phyloP scores from a whole-genome alignment of 495 filamentous ascomycete genomes.

The Penicillium soppii region DNA sequence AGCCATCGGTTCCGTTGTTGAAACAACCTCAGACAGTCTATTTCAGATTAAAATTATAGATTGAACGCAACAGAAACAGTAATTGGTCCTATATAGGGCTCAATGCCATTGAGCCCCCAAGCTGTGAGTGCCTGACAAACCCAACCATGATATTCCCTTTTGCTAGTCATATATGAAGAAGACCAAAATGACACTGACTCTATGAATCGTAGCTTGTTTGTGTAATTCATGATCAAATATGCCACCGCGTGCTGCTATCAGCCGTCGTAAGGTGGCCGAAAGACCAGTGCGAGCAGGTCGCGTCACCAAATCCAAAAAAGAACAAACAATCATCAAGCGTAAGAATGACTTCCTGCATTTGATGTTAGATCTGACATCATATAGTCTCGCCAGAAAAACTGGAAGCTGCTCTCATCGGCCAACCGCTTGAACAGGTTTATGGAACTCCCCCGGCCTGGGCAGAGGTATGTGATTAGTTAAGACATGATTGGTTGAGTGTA shows the following conservation, averaged over 20 bases:
- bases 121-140: no score
- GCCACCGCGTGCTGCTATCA: neutral
- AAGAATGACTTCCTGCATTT: no score
- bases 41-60: no score
- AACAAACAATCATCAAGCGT: neutral
- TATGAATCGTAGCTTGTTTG: no score
- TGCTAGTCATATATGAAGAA: no score
- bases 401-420: neutral
- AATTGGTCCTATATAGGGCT: no score
- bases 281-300: neutral
- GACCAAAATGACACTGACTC: no score
- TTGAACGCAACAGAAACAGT: no score
- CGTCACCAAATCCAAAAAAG: neutral
- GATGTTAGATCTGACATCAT: neutral
- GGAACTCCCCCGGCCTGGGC: conserved; percentile 58
- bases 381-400: neutral
- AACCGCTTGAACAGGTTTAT: conserved; percentile 13
- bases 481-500: neutral
- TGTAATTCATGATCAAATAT: neutral
- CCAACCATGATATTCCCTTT: no score
- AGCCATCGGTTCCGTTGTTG: neutral
- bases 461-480: conserved; percentile 30
- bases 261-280: neutral
- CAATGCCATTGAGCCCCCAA: no score
- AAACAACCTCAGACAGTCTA: no score